phyloP scores from a whole-genome alignment of 306 rosid species.

The Macrotyloma uniflorum region DNA sequence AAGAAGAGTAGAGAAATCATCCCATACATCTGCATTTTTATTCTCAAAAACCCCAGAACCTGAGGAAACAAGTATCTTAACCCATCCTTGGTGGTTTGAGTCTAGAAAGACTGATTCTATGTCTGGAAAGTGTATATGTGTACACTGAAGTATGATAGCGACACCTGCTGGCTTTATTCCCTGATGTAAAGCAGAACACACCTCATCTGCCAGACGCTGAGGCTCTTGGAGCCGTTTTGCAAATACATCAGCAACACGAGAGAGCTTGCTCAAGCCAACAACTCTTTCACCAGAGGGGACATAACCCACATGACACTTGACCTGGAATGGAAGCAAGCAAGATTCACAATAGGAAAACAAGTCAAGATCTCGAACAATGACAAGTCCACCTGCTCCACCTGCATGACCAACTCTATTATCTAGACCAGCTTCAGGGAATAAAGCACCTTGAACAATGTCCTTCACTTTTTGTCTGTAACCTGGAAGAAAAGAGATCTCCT shows the following conservation, averaged over 20 bases:
- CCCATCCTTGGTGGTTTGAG: conserved; percentile 69
- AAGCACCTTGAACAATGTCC: conserved; percentile 90
- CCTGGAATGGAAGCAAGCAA: conserved; percentile 94
- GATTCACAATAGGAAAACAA: conserved; percentile 91
- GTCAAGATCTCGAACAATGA: conserved; percentile 88
- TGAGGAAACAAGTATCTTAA: conserved; percentile 61
- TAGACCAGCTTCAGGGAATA: conserved; percentile 93
- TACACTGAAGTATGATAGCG: conserved; percentile 71
- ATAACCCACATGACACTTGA: conserved; percentile 90
- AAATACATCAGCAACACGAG: conserved; percentile 69
- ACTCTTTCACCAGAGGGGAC: conserved; percentile 85
- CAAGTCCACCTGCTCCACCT: conserved; percentile 96
- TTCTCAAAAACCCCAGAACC: conserved; percentile 82
- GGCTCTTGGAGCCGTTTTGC: conserved; percentile 66
- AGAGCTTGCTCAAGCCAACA: conserved; percentile 90
- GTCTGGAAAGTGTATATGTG: conserved; percentile 73
- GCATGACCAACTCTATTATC: conserved; percentile 79
- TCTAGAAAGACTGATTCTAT: conserved; percentile 65
- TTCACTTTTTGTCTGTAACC: conserved; percentile 78
- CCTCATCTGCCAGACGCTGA: conserved; percentile 54
- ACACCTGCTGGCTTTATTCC: conserved; percentile 92
- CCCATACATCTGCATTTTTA: conserved; percentile 63
- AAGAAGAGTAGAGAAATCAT: conserved; percentile 74
- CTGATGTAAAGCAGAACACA: conserved; percentile 52
- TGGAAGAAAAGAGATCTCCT: conserved; percentile 38